Percentiles rank a stretch among this genome's conserved stretches.
Evolutionary conservation across 176 grass and related monocot species (phyloP).

Genomic region (Hordeum vulgare): MorexV3_pseudomolecules_assembly NC_058519.1:13007721-13008220

Average conservation of each 20-base stretch:
- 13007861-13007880: background rate
- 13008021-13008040: background rate
- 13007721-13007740: background rate
- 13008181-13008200: background rate
- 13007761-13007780: conserved; percentile 23
- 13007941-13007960: conserved; percentile 23
- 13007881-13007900: background rate
- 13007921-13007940: background rate
- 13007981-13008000: conserved; percentile 11
- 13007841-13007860: background rate
- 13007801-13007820: background rate
- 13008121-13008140: background rate
- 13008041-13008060: background rate
- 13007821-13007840: background rate
- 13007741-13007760: conserved; percentile 33
- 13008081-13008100: conserved; percentile 32
- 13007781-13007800: conserved; percentile 28
- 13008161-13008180: background rate
- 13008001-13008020: conserved; percentile 18
- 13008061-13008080: background rate
- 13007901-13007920: background rate
- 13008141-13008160: background rate
- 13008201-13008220: background rate
- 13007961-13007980: conserved; percentile 31
- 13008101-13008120: background rate